Conservation (phyloP, 225 moss, liverwort and hornwort genomes). For the Straminergon stramineum region DNA sequence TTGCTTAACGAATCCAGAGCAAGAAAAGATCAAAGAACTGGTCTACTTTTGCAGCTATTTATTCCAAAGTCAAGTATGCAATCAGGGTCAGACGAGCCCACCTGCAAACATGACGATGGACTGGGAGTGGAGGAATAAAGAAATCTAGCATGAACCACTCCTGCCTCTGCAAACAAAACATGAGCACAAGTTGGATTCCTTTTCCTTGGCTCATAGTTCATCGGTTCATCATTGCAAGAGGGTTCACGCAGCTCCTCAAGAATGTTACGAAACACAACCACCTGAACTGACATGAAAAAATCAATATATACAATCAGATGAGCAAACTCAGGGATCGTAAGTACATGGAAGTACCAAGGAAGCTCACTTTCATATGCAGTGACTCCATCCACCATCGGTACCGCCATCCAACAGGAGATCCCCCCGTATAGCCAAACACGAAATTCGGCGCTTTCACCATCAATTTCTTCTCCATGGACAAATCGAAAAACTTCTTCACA, state of each 20-base stretch:
- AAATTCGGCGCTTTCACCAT: not conserved
- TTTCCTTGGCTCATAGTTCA: not conserved
- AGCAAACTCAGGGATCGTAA: not conserved
- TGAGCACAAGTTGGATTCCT: not conserved
- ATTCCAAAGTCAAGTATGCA: not conserved
- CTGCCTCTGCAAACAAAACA: not conserved
- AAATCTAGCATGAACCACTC: not conserved
- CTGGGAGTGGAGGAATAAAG: not conserved
- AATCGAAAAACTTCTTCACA: slow-evolving; percentile 2
- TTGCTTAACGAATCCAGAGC: not conserved
- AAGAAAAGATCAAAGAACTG: not conserved
- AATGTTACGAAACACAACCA: not conserved
- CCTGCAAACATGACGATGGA: not conserved
- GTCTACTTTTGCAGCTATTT: not conserved
- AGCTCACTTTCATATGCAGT: not conserved
- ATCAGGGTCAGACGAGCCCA: not conserved
- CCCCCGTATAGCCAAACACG: not conserved
- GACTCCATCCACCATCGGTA: slow-evolving; percentile 9
- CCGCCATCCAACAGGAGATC: slow-evolving; percentile 6
- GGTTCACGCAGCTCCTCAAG: not conserved
- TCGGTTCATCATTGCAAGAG: not conserved
- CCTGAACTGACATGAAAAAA: not conserved
- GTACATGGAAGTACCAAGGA: not conserved
- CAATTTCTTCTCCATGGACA: slow-evolving; percentile 12
- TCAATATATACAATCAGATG: not conserved